Evolutionary conservation across 768 basidiomycete genomes (phyloP).

Genomic region (Termitomyces sp.): DNA sequence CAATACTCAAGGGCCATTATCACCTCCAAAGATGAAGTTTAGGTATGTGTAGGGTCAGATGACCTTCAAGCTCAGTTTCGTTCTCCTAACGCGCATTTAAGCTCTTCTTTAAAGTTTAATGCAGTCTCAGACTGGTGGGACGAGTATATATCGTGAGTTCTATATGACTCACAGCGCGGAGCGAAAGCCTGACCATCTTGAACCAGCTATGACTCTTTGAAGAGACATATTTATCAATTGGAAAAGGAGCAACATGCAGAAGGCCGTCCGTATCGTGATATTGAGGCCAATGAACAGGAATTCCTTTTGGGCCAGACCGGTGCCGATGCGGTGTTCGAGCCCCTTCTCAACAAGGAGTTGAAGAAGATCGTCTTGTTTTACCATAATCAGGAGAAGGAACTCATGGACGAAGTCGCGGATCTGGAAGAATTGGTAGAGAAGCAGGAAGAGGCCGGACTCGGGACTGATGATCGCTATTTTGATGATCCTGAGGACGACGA

Average conservation of each 20-base stretch:
- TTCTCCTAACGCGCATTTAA: constrained; percentile 23
- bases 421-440: constrained; percentile 55
- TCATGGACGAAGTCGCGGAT: constrained; percentile 57
- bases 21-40: constrained; percentile 52
- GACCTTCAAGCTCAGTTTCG: not conserved
- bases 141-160: constrained; percentile 80
- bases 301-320: constrained; percentile 48
- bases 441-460: constrained; percentile 61
- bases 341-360: constrained; percentile 79
- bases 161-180: not conserved
- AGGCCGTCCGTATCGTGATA: constrained; percentile 41
- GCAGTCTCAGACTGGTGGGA: constrained; percentile 92
- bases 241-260: constrained; percentile 71
- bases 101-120: constrained; percentile 88
- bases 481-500: constrained; percentile 64
- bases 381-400: constrained; percentile 68
- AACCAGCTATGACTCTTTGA: constrained; percentile 77
- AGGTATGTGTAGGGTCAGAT: constrained; percentile 37
- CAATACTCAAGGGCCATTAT: constrained; percentile 20
- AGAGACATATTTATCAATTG: constrained; percentile 82
- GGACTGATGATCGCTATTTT: constrained; percentile 48
- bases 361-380: constrained; percentile 83
- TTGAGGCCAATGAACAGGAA: constrained; percentile 64
- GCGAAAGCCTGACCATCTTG: not conserved
- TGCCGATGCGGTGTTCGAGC: constrained; percentile 63